Evolutionary conservation across 2,329 filamentous ascomycete genomes (phyloP).

Genomic region (Thermothelomyces thermophilus): DNA sequence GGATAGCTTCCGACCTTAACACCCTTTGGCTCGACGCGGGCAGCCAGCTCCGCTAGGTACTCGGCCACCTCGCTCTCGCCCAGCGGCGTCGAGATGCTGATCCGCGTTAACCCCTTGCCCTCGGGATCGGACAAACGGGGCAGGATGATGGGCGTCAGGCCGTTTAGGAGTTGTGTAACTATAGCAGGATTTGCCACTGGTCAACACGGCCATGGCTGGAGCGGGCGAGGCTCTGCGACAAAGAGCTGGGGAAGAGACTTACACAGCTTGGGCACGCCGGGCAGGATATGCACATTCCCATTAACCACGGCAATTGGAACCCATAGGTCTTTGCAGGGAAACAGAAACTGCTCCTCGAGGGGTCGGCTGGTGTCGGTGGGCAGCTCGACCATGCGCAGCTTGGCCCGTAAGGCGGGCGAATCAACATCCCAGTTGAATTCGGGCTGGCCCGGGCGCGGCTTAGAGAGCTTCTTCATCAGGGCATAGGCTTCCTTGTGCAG

Average conservation of each 20-base stretch:
- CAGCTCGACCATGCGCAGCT: constrained; percentile 83
- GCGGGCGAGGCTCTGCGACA: not conserved
- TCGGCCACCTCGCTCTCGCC: constrained; percentile 78
- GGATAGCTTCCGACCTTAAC: constrained; percentile 96
- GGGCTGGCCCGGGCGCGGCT: constrained; percentile 63
- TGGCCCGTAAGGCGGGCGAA: constrained; percentile 69
- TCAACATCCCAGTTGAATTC: constrained; percentile 81
- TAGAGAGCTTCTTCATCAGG: constrained; percentile 77
- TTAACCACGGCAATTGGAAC: constrained; percentile 86
- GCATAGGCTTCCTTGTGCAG: constrained; percentile 71
- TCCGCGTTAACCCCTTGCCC: constrained; percentile 69
- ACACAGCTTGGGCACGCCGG: constrained; percentile 80
- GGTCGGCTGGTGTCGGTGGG: constrained; percentile 65
- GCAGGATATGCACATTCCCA: constrained; percentile 87
- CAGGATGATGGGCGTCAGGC: constrained; percentile 63
- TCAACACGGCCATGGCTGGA: not conserved
- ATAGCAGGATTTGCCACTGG: not conserved
- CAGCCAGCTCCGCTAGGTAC: constrained; percentile 74
- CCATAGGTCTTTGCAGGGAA: constrained; percentile 77
- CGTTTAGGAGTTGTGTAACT: constrained; percentile 70
- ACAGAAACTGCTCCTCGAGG: constrained; percentile 66
- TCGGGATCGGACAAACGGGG: constrained; percentile 71
- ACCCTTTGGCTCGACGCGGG: constrained; percentile 63
- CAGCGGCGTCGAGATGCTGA: constrained; percentile 81
- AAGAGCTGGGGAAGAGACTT: constrained; percentile 24